These are phyloP conservation scores for Delitschia confertaspora DNA, from an alignment of 495 filamentous ascomycete genomes.

Conservation along the genomic window DNA sequence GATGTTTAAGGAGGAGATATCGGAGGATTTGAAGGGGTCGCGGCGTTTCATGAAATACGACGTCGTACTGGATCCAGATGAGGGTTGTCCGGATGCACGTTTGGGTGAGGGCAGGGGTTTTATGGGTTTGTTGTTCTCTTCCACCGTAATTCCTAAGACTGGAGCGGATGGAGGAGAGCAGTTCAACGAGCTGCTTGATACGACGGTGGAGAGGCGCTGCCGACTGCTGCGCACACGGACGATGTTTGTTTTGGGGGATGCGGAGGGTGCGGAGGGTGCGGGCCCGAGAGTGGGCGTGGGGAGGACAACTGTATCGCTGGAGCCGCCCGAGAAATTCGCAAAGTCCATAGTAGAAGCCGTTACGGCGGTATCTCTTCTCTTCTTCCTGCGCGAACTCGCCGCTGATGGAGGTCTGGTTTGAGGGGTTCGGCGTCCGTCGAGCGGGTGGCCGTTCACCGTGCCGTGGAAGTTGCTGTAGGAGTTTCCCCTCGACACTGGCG, in stretches of 20 bases:
- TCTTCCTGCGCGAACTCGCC: constrained; percentile 15
- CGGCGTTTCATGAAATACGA: constrained; percentile 3
- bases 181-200: constrained; percentile 20
- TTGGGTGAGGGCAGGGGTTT: background rate
- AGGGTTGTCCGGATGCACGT: too few species aligned
- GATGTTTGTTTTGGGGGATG: constrained; percentile 1
- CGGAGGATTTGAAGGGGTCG: constrained; percentile 12
- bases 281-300: background rate
- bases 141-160: background rate
- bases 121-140: constrained; percentile 7
- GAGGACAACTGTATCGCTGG: constrained; percentile 17
- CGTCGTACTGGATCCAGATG: too few species aligned
- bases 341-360: background rate
- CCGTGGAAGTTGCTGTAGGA: constrained; percentile 19
- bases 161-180: constrained; percentile 1
- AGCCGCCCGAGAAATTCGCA: constrained; percentile 16
- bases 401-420: constrained; percentile 10
- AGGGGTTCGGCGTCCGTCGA: constrained; percentile 25
- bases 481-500: constrained; percentile 21
- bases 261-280: background rate
- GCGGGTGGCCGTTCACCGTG: constrained; percentile 18
- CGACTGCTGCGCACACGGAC: constrained; percentile 16
- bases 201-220: constrained; percentile 26
- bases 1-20: constrained; percentile 24
- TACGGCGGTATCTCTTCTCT: constrained; percentile 13